These are phyloP conservation scores for Artomyces pyxidatus DNA, from an alignment of 768 basidiomycete species.

Conservation along the genomic window DNA sequence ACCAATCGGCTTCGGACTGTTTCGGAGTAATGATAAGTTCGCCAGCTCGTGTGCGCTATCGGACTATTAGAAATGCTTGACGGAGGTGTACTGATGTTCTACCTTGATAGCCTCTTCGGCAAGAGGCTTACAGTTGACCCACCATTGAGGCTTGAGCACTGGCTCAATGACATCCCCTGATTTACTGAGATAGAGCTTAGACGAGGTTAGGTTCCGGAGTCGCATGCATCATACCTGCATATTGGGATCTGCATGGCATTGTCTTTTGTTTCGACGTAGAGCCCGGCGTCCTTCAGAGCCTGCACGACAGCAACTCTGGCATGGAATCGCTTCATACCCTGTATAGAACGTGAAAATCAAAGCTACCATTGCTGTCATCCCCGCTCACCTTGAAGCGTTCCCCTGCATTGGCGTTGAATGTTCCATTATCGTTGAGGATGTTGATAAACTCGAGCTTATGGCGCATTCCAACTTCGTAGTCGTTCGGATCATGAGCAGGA, in stretches of 20 bases:
- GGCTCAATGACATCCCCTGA: slow-evolving; percentile 96
- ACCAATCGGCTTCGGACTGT: slow-evolving; percentile 89
- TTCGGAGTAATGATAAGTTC: slow-evolving; percentile 81
- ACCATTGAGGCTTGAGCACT: slow-evolving; percentile 97
- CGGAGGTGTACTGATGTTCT: slow-evolving; percentile 2
- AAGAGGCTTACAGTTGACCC: slow-evolving; percentile 88
- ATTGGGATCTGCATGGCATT: slow-evolving; percentile 97
- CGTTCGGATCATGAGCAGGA: slow-evolving; percentile 94
- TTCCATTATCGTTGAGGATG: slow-evolving; percentile 94
- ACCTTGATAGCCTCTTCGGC: slow-evolving; percentile 88
- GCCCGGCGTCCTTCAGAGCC: slow-evolving; percentile 71
- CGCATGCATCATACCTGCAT: too few species aligned
- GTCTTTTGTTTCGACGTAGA: slow-evolving; percentile 88
- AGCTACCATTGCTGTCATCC: not conserved
- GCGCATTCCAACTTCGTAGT: slow-evolving; percentile 88
- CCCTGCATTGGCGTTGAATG: slow-evolving; percentile 86
- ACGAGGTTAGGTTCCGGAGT: too few species aligned
- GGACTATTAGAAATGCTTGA: not conserved
- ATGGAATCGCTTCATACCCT: slow-evolving; percentile 99
- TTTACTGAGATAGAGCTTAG: too few species aligned
- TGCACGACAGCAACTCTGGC: slow-evolving; percentile 78
- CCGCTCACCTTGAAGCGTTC: slow-evolving; percentile 54
- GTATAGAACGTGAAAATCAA: not conserved
- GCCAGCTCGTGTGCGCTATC: slow-evolving; percentile 79
- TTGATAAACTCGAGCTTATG: slow-evolving; percentile 90